phyloP scores from a whole-genome alignment of 106 monocot genomes.

The Cymbidium sinense region DNA sequence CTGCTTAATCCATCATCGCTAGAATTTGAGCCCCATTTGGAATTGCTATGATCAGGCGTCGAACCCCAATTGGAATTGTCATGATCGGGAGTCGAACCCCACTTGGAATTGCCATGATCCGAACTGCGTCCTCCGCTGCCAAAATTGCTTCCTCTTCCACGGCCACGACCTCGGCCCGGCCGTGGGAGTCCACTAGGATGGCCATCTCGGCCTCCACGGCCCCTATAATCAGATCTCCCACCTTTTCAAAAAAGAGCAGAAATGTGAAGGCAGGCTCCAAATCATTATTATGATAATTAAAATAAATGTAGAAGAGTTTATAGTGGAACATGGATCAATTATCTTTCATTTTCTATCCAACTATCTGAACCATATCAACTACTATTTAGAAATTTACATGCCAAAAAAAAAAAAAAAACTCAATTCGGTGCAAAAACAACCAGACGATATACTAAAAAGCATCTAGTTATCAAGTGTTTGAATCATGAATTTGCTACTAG shows the following conservation, averaged over 20 bases:
- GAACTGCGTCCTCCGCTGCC: conserved; percentile 1
- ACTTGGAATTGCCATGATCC: background rate
- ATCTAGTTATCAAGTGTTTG: no score
- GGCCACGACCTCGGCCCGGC: conserved; percentile 46
- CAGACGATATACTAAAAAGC: no score
- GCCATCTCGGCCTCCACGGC: conserved; percentile 32
- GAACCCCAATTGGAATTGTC: conserved; percentile 29
- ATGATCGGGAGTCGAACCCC: conserved; percentile 21
- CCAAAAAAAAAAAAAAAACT: no score
- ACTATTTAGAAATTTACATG: no score
- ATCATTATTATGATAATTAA: background rate
- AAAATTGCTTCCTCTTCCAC: conserved; percentile 39
- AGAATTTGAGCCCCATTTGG: conserved; percentile 7
- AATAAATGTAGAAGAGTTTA: background rate
- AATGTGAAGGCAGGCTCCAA: background rate
- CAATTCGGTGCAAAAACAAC: no score
- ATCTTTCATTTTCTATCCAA: no score
- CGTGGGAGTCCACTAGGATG: conserved; percentile 48
- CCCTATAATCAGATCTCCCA: conserved; percentile 50
- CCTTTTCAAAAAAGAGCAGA: conserved; percentile 25
- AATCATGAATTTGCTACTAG: no score
- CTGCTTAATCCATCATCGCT: conserved; percentile 40
- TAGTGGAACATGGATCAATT: no score
- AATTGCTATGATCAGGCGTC: conserved; percentile 4
- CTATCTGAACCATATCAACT: no score